Conservation (phyloP, 1,284 basidiomycete genomes). For the Exobasidium rhododendri region DNA sequence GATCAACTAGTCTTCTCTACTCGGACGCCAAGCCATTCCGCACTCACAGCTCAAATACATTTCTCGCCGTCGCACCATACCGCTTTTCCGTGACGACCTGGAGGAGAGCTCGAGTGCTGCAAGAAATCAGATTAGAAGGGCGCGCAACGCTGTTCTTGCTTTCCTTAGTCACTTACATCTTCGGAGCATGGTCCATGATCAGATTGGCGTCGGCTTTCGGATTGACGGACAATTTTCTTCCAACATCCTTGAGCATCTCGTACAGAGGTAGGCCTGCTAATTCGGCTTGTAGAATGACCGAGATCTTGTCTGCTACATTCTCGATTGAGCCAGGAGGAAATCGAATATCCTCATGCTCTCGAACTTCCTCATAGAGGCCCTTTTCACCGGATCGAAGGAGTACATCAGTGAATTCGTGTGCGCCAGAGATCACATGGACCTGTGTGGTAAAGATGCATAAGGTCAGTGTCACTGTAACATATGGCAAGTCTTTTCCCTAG, state of each 20-base stretch:
- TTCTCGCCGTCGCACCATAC: constrained; percentile 30
- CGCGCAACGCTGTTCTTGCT: too few relatives aligned
- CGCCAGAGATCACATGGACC: constrained; percentile 32
- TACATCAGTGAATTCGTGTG: constrained; percentile 50
- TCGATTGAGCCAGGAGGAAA: constrained; percentile 34
- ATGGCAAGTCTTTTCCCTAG: neutral
- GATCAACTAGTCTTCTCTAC: too few relatives aligned
- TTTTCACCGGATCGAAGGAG: constrained; percentile 55
- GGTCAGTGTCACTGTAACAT: neutral
- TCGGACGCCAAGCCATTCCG: too few relatives aligned
- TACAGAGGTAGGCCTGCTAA: constrained; percentile 30
- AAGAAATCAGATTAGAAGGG: neutral
- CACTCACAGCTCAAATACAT: constrained; percentile 27
- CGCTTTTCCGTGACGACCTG: constrained; percentile 27
- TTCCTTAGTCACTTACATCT: neutral
- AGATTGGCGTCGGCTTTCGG: constrained; percentile 20
- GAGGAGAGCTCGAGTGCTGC: constrained; percentile 24
- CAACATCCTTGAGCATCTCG: constrained; percentile 23
- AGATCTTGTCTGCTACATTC: constrained; percentile 35
- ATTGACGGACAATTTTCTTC: constrained; percentile 25
- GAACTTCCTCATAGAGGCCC: constrained; percentile 19
- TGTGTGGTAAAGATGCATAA: neutral
- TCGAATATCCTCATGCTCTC: constrained; percentile 37
- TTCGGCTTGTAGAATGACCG: constrained; percentile 25
- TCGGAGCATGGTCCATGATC: constrained; percentile 3